Evolutionary conservation across 2,329 filamentous ascomycete species (phyloP).

Genomic region (Diaporthe vaccinii): DNA sequence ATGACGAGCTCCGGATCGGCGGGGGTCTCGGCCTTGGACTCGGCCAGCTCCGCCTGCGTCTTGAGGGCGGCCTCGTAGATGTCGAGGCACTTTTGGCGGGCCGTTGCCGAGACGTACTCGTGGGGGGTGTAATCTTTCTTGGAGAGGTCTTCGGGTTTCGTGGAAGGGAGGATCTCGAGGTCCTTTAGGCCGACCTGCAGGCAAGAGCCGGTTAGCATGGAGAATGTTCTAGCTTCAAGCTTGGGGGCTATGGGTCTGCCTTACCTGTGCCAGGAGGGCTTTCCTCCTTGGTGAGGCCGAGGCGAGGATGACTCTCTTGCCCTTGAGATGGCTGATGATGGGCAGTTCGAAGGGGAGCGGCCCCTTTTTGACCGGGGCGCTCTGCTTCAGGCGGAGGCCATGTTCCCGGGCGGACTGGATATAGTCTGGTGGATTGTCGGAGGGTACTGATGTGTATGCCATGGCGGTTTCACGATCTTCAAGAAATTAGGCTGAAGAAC

Average conservation of each 20-base stretch:
- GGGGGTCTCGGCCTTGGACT: slow-evolving; percentile 49
- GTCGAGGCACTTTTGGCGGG: slow-evolving; percentile 83
- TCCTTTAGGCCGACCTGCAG: slow-evolving; percentile 81
- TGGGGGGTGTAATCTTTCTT: slow-evolving; percentile 81
- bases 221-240: neutral
- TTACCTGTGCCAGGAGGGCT: slow-evolving; percentile 81
- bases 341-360: slow-evolving; percentile 83
- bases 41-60: slow-evolving; percentile 53
- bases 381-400: slow-evolving; percentile 50
- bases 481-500: slow-evolving; percentile 28
- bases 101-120: slow-evolving; percentile 93
- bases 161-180: slow-evolving; percentile 87
- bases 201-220: neutral
- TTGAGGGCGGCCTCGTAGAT: slow-evolving; percentile 70
- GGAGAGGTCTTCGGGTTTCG: slow-evolving; percentile 85
- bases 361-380: slow-evolving; percentile 59
- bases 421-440: slow-evolving; percentile 63
- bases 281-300: slow-evolving; percentile 89
- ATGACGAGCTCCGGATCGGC: slow-evolving; percentile 87
- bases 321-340: slow-evolving; percentile 80
- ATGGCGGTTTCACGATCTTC: slow-evolving; percentile 28
- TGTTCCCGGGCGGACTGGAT: slow-evolving; percentile 57
- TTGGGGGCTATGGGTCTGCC: neutral
- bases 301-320: slow-evolving; percentile 88
- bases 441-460: slow-evolving; percentile 44